Conservation (phyloP, 768 basidiomycete species). For the Suillus ampliporus region DNA sequence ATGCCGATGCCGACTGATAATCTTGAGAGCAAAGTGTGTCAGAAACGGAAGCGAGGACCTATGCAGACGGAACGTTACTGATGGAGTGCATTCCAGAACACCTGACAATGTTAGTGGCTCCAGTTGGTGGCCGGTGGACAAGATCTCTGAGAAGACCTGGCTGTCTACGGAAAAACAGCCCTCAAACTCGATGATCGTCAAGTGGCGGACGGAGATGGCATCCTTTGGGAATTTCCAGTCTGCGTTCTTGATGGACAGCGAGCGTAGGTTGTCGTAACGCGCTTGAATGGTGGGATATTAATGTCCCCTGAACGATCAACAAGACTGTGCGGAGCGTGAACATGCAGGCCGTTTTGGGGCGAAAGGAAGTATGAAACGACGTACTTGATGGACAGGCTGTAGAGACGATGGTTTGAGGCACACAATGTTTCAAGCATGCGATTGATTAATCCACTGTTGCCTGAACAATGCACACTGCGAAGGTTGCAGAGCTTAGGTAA, state of each 20-base stretch:
- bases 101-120: conserved; percentile 64
- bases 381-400: conserved; percentile 63
- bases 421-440: conserved; percentile 61
- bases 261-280: conserved; percentile 58
- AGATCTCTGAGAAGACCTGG: conserved; percentile 61
- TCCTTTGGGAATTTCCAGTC: conserved; percentile 63
- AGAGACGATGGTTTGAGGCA: conserved; percentile 53
- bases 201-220: conserved; percentile 61
- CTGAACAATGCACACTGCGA: conserved; percentile 64
- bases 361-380: conserved; percentile 20
- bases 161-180: conserved; percentile 58
- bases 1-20: conserved; percentile 48
- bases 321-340: conserved; percentile 18
- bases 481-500: conserved; percentile 66
- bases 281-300: conserved; percentile 53
- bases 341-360: neutral
- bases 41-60: conserved; percentile 61
- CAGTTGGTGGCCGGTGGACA: conserved; percentile 65
- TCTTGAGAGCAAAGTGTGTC: conserved; percentile 63
- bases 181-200: conserved; percentile 66
- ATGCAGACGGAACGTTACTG: conserved; percentile 54
- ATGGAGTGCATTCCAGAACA: conserved; percentile 55
- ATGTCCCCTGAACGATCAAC: conserved; percentile 52
- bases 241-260: conserved; percentile 57
- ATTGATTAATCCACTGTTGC: conserved; percentile 55